These are phyloP conservation scores for Aspergillus fumigatiaffinis DNA, from an alignment of 2,329 filamentous ascomycete species.

Conservation along the genomic window DNA sequence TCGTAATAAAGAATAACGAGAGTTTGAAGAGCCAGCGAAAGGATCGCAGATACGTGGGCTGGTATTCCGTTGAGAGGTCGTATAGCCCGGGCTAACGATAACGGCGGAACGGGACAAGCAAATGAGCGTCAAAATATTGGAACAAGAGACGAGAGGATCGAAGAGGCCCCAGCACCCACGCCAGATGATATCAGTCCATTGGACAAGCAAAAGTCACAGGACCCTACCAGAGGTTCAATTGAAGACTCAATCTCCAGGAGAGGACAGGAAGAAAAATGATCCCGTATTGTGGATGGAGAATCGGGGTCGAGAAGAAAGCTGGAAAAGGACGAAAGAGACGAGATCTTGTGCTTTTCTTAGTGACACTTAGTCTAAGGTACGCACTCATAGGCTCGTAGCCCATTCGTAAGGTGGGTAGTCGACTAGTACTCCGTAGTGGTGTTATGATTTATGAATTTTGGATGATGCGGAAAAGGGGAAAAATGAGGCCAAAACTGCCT, in stretches of 20 bases:
- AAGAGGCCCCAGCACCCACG: slow-evolving; percentile 9
- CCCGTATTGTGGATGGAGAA: slow-evolving; percentile 5
- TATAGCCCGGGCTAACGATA: neutral
- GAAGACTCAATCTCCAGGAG: slow-evolving; percentile 16
- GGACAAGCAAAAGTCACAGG: slow-evolving; percentile 18
- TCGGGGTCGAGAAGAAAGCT: slow-evolving; percentile 8
- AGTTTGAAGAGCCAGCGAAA: neutral
- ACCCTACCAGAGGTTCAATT: slow-evolving; percentile 27
- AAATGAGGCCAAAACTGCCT: slow-evolving; percentile 12
- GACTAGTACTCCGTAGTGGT: neutral
- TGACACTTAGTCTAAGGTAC: neutral
- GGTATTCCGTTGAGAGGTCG: neutral
- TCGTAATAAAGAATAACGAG: neutral
- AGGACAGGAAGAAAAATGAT: slow-evolving; percentile 10
- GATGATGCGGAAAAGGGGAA: slow-evolving; percentile 1
- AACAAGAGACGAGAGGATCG: slow-evolving; percentile 1
- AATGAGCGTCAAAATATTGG: neutral
- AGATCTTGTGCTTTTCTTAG: slow-evolving; percentile 6
- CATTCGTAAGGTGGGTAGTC: neutral
- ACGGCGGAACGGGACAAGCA: neutral
- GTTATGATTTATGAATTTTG: neutral
- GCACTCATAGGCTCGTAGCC: neutral
- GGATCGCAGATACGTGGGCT: neutral
- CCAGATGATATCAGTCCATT: slow-evolving; percentile 3
- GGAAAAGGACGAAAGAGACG: slow-evolving; percentile 14